Percentiles rank a stretch among this genome's conserved stretches.
phyloP scores from a whole-genome alignment of 2,329 filamentous ascomycete genomes.

The Stromatinia cepivora region DNA sequence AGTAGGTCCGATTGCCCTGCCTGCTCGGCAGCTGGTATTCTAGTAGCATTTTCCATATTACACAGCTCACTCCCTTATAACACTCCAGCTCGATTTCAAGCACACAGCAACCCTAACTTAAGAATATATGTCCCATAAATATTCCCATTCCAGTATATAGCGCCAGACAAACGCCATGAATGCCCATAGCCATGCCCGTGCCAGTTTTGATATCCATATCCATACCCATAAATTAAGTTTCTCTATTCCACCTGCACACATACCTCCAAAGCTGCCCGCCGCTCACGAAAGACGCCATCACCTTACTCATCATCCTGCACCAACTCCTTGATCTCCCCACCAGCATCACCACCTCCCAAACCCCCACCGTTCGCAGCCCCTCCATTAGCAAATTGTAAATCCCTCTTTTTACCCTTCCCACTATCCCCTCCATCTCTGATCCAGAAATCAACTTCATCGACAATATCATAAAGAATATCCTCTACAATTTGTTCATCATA shows the following conservation, averaged over 20 bases:
- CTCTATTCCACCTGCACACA: not conserved
- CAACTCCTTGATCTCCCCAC: slow-evolving; percentile 63
- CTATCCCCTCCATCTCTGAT: slow-evolving; percentile 53
- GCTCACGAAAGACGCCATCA: not conserved
- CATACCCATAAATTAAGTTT: not conserved
- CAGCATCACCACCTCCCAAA: slow-evolving; percentile 35
- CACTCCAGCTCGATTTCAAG: not conserved
- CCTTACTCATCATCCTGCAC: slow-evolving; percentile 58
- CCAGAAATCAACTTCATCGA: slow-evolving; percentile 94
- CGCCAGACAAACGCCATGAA: not conserved
- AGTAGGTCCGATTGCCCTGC: not conserved
- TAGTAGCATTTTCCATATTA: not conserved
- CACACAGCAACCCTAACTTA: not conserved
- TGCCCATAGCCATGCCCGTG: not conserved
- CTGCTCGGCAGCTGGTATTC: not conserved
- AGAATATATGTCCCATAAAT: not conserved
- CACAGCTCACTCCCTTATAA: not conserved
- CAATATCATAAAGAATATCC: slow-evolving; percentile 87
- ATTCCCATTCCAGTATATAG: not conserved
- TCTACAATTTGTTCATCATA: slow-evolving; percentile 94
- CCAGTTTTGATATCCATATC: not conserved
- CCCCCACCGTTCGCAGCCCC: slow-evolving; percentile 29
- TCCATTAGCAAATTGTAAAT: slow-evolving; percentile 28
- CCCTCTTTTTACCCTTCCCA: slow-evolving; percentile 34
- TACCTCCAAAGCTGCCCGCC: not conserved